Percentiles rank a stretch among this genome's conserved stretches.
Conservation (phyloP, 768 basidiomycete species). For the Suillus plorans region DNA sequence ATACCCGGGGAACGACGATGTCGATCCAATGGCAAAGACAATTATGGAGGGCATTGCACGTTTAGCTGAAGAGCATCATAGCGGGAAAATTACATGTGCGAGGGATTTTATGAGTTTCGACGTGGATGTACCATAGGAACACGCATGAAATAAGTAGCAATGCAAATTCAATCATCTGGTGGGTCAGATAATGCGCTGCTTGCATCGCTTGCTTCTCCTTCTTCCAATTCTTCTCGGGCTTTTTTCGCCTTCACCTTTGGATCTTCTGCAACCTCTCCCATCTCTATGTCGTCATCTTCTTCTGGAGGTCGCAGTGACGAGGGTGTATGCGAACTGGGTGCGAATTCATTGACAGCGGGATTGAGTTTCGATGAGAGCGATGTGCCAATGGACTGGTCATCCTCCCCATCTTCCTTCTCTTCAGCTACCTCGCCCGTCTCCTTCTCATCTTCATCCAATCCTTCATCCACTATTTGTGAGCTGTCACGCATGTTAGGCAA, state of each 20-base stretch:
- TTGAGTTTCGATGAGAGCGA: slow-evolving; percentile 30
- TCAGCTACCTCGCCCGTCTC: slow-evolving; percentile 45
- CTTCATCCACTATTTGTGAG: slow-evolving; percentile 16
- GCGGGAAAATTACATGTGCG: slow-evolving; percentile 64
- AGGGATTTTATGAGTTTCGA: slow-evolving; percentile 75
- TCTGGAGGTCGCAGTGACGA: slow-evolving; percentile 24
- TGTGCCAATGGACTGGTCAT: slow-evolving; percentile 31
- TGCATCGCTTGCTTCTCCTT: slow-evolving; percentile 82
- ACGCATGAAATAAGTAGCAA: slow-evolving; percentile 12
- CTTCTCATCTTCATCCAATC: slow-evolving; percentile 37
- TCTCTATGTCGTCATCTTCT: slow-evolving; percentile 75
- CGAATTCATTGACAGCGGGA: slow-evolving; percentile 32
- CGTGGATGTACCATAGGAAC: slow-evolving; percentile 38
- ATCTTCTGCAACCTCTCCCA: slow-evolving; percentile 87
- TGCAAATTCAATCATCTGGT: slow-evolving; percentile 50
- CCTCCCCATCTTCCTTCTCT: slow-evolving; percentile 37
- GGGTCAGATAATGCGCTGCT: slow-evolving; percentile 78
- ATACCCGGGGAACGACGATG: slow-evolving; percentile 67
- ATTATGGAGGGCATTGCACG: slow-evolving; percentile 64
- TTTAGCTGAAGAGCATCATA: slow-evolving; percentile 55
- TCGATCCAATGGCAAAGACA: slow-evolving; percentile 43
- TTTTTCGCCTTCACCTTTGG: slow-evolving; percentile 50
- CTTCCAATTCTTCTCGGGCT: slow-evolving; percentile 71
- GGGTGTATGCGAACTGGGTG: slow-evolving; percentile 31
- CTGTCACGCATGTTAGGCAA: slow-evolving; percentile 12